phyloP scores from a whole-genome alignment of 331 rosid species.

The Malus hybrid region DNA sequence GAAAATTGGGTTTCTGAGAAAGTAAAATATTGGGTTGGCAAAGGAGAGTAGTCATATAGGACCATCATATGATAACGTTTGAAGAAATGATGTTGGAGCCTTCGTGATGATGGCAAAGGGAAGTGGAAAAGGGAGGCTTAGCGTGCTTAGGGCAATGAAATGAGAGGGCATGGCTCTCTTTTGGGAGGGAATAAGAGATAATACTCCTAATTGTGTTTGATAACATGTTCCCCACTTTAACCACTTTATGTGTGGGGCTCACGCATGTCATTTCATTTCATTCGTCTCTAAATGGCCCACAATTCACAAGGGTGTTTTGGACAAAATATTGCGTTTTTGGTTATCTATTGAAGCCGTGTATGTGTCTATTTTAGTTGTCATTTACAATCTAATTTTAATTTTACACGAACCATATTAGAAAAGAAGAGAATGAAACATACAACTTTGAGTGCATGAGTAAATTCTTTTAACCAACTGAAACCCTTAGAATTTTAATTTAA shows the following conservation, averaged over 20 bases:
- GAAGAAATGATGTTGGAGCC: constrained; percentile 72
- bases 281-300: background rate
- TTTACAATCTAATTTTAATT: background rate
- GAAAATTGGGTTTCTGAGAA: background rate
- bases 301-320: background rate
- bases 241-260: constrained; percentile 33
- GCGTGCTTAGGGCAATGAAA: constrained; percentile 61
- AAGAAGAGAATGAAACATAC: no score
- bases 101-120: constrained; percentile 68
- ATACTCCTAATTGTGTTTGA: constrained; percentile 36
- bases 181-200: constrained; percentile 38
- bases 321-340: background rate
- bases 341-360: no score
- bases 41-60: background rate
- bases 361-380: background rate
- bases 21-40: constrained; percentile 2
- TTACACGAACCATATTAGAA: no score
- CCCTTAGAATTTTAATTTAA: background rate
- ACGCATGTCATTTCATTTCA: constrained; percentile 14
- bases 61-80: constrained; percentile 17
- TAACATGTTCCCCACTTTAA: constrained; percentile 55
- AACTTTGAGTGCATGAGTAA: no score
- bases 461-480: background rate
- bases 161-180: background rate
- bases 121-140: constrained; percentile 23